Conservation (phyloP, 352 stramenopile genomes). For the Phytophthora hibernalis region DNA sequence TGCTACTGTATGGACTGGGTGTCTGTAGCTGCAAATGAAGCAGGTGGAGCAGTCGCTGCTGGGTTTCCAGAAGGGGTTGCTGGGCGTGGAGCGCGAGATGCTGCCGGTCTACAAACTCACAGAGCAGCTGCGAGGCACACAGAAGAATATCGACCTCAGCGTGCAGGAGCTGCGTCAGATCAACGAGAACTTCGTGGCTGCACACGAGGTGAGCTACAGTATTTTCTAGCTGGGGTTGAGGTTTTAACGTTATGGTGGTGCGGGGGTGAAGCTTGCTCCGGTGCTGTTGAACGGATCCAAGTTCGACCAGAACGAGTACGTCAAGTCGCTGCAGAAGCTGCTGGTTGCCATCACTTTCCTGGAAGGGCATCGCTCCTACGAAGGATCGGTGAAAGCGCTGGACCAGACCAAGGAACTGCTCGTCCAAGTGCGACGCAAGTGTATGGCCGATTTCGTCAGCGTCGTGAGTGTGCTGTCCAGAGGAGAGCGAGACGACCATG, state of each 20-base stretch:
- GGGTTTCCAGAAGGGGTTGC: conserved; percentile 67
- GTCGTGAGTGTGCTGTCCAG: conserved; percentile 67
- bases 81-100: conserved; percentile 84
- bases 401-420: conserved; percentile 75
- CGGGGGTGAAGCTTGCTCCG: conserved; percentile 53
- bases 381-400: conserved; percentile 75
- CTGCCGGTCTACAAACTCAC: conserved; percentile 88
- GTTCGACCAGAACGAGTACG: conserved; percentile 77
- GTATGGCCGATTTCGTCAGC: conserved; percentile 74
- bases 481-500: conserved; percentile 44
- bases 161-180: conserved; percentile 74
- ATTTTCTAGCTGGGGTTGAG: neutral
- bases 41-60: conserved; percentile 63
- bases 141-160: conserved; percentile 87
- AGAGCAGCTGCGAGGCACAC: conserved; percentile 76
- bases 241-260: conserved; percentile 9
- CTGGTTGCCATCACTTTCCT: conserved; percentile 75
- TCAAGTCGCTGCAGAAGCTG: conserved; percentile 69
- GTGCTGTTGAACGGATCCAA: conserved; percentile 73
- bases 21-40: conserved; percentile 60
- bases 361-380: conserved; percentile 72
- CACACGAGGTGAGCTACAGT: conserved; percentile 56
- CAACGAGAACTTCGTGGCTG: conserved; percentile 78
- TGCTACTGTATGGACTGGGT: too few species aligned
- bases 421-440: conserved; percentile 64